Evolutionary conservation across 305 asterid genomes (phyloP).

Genomic region (Stenogyne calaminthoides): DNA sequence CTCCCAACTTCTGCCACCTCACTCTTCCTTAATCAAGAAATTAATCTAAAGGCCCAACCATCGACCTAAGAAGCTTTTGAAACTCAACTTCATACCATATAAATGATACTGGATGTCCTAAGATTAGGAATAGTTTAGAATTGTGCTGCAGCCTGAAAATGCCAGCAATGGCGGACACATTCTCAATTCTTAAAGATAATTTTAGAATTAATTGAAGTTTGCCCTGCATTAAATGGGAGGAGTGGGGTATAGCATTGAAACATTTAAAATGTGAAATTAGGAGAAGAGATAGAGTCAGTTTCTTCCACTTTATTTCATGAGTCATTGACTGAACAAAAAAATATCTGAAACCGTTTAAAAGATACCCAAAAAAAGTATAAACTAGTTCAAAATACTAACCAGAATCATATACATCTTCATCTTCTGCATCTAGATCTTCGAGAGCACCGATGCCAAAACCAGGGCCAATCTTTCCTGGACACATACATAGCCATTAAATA

Average conservation of each 20-base stretch:
- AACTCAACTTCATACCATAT: background rate
- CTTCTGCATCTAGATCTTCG: constrained; percentile 93
- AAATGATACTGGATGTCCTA: background rate
- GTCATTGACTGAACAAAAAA: background rate
- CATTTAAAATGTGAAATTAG: background rate
- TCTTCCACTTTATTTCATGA: constrained; percentile 12
- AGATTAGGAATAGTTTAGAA: constrained; percentile 2
- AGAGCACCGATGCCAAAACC: constrained; percentile 99
- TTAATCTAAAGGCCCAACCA: background rate
- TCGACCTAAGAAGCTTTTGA: background rate
- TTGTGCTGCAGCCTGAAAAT: background rate
- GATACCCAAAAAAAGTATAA: background rate
- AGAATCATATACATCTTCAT: constrained; percentile 85
- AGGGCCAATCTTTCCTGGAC: constrained; percentile 80
- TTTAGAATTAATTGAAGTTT: background rate
- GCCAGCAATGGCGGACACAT: background rate
- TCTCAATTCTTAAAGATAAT: background rate
- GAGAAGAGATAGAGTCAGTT: background rate
- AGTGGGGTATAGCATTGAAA: background rate
- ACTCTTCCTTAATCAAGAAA: background rate
- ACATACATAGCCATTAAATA: constrained; percentile 30
- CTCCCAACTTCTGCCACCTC: background rate
- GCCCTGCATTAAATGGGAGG: background rate
- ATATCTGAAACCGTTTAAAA: constrained; percentile 8
- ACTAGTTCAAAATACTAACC: constrained; percentile 46